A percentile compares a stretch with the other conserved stretches of the same genome.
Conservation (phyloP, 2,329 filamentous ascomycete species). For the Gliomastix tumulicola region DNA sequence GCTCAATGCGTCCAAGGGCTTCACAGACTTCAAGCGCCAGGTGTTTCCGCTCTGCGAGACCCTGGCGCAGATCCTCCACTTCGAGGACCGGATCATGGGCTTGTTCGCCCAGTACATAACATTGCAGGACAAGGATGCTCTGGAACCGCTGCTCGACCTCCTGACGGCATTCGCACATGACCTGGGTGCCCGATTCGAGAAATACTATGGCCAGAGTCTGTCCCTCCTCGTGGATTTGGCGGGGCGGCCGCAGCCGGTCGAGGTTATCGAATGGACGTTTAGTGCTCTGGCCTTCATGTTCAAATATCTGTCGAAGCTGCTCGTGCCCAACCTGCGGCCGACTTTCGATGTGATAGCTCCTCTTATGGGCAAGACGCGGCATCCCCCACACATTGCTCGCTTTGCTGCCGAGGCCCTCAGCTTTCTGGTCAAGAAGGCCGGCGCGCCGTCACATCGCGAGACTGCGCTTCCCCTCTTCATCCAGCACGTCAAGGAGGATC, state of each 20-base stretch:
- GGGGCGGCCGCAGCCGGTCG: constrained; percentile 67
- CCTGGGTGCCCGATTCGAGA: constrained; percentile 79
- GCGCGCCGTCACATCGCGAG: constrained; percentile 68
- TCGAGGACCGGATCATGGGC: constrained; percentile 79
- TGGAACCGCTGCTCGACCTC: constrained; percentile 85
- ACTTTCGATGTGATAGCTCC: constrained; percentile 78
- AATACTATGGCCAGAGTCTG: constrained; percentile 73
- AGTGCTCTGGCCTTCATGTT: constrained; percentile 90
- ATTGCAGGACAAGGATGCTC: constrained; percentile 66
- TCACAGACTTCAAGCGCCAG: constrained; percentile 69
- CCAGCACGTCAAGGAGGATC: constrained; percentile 62
- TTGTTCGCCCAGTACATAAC: constrained; percentile 70
- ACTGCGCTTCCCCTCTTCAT: constrained; percentile 66
- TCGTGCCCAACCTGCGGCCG: constrained; percentile 79
- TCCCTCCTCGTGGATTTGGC: constrained; percentile 72
- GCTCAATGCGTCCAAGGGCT: constrained; percentile 79
- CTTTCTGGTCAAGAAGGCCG: constrained; percentile 86
- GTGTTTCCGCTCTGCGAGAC: constrained; percentile 77
- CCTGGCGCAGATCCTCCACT: constrained; percentile 84
- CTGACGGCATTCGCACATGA: constrained; percentile 93
- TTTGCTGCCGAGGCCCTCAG: constrained; percentile 95
- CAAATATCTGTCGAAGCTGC: constrained; percentile 86
- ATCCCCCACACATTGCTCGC: constrained; percentile 79
- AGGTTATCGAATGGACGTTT: constrained; percentile 98
- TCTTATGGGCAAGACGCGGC: constrained; percentile 73